phyloP scores from a whole-genome alignment of 805 yeast species.

The Ogataea henricii region DNA sequence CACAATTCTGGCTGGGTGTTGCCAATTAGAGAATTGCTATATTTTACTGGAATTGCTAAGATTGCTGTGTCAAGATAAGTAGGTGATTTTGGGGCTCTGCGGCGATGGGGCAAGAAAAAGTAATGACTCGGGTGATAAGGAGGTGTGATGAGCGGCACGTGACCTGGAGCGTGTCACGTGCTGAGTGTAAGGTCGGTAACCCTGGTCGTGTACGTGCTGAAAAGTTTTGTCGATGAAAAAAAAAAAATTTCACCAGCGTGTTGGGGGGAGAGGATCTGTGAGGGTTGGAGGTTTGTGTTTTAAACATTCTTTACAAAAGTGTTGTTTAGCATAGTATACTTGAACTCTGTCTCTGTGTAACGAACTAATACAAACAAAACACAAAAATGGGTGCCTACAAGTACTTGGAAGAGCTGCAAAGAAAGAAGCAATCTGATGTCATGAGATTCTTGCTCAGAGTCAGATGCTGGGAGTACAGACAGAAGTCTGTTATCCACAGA shows the following conservation, averaged over 20 bases:
- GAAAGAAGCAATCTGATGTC: conserved; percentile 99
- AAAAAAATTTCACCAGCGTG: background rate
- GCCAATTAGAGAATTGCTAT: background rate
- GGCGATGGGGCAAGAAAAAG: conserved; percentile 1
- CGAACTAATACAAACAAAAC: background rate
- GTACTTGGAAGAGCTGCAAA: conserved; percentile 97
- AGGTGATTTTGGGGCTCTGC: background rate
- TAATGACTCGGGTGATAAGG: background rate
- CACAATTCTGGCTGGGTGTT: background rate
- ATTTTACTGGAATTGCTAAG: background rate
- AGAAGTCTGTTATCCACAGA: conserved; percentile 97
- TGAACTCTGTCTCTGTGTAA: background rate
- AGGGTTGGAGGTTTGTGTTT: background rate
- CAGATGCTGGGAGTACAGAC: conserved; percentile 99
- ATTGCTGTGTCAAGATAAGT: conserved; percentile 2
- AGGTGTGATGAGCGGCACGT: background rate
- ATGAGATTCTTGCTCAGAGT: conserved; percentile 98
- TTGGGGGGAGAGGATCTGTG: conserved; percentile 1
- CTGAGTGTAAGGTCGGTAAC: background rate
- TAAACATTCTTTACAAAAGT: background rate
- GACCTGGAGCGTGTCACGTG: background rate
- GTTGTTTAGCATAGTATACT: background rate
- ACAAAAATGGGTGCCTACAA: conserved; percentile 98
- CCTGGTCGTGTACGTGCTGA: conserved; percentile 4
- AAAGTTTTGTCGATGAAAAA: background rate